A percentile compares a stretch with the other conserved stretches of the same genome.
Evolutionary conservation across 2,329 filamentous ascomycete genomes (phyloP).

Genomic region (Graphiopsis chlorocephala): DNA sequence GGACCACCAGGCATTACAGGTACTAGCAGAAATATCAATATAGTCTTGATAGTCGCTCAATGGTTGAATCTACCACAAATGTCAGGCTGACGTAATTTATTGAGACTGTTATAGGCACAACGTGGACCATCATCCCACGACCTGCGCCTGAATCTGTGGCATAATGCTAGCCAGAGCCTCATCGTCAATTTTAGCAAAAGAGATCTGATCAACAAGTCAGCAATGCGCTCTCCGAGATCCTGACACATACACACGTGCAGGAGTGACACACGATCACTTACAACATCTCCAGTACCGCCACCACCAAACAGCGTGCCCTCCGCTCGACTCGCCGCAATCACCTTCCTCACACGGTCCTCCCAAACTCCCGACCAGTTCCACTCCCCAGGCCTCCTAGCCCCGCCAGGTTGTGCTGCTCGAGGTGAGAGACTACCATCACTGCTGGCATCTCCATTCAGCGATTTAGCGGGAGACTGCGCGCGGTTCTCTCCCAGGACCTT

Average conservation of each 20-base stretch:
- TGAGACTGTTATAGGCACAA: not conserved
- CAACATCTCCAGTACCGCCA: constrained; percentile 66
- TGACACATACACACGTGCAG: not conserved
- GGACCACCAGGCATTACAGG: not conserved
- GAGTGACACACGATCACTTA: constrained; percentile 44
- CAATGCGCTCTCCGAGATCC: not conserved
- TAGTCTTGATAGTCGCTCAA: not conserved
- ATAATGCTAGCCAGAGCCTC: constrained; percentile 20
- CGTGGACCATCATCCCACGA: not conserved
- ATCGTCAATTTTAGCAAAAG: constrained; percentile 30
- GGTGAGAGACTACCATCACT: constrained; percentile 25
- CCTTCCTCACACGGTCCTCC: constrained; percentile 82
- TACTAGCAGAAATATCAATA: not conserved
- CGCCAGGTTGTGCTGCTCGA: constrained; percentile 37
- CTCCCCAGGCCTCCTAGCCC: constrained; percentile 66
- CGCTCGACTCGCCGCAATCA: constrained; percentile 71
- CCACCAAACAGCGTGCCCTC: constrained; percentile 81
- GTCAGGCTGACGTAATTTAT: not conserved
- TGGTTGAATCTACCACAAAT: not conserved
- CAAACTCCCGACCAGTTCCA: constrained; percentile 99
- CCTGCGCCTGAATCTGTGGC: constrained; percentile 11
- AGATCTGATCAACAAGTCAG: constrained; percentile 26
- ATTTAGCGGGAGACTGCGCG: not conserved
- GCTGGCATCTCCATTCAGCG: constrained; percentile 16
- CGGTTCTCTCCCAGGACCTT: constrained; percentile 24